Conservation (phyloP, 2,329 filamentous ascomycete genomes). For the Aspergillus fumigatus region DNA sequence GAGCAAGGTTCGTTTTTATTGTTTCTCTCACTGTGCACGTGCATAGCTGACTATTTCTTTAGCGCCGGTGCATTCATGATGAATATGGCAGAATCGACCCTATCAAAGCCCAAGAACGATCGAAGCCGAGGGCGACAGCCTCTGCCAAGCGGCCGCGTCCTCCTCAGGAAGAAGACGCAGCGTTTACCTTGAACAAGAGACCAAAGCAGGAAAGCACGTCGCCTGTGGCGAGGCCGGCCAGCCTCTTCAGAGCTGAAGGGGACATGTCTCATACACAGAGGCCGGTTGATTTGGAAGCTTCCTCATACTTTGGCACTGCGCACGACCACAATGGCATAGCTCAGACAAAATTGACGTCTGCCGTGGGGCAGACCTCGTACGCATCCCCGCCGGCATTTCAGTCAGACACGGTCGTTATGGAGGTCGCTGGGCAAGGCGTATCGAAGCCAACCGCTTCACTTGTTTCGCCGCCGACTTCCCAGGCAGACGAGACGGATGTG, state of each 20-base stretch:
- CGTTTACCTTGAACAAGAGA: slow-evolving; percentile 24
- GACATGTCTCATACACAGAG: slow-evolving; percentile 12
- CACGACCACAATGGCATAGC: slow-evolving; percentile 7
- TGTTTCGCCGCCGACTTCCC: slow-evolving; percentile 43
- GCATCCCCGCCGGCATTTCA: slow-evolving; percentile 37
- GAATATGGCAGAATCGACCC: slow-evolving; percentile 61
- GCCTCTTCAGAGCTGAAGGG: slow-evolving; percentile 17
- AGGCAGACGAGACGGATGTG: slow-evolving; percentile 39
- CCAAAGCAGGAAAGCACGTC: slow-evolving; percentile 33
- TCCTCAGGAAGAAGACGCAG: slow-evolving; percentile 37
- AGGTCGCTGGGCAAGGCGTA: slow-evolving; percentile 22
- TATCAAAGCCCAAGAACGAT: slow-evolving; percentile 58
- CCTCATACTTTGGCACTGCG: slow-evolving; percentile 5
- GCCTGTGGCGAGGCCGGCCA: slow-evolving; percentile 19
- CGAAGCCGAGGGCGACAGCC: slow-evolving; percentile 55
- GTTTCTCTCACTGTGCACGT: slow-evolving; percentile 1
- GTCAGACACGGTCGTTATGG: slow-evolving; percentile 27
- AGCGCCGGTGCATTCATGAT: slow-evolving; percentile 65
- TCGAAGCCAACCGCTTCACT: slow-evolving; percentile 34
- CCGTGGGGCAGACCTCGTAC: slow-evolving; percentile 26
- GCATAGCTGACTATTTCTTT: slow-evolving; percentile 16
- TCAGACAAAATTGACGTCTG: slow-evolving; percentile 10
- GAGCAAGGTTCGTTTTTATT: slow-evolving; percentile 53
- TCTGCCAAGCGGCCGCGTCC: slow-evolving; percentile 51
- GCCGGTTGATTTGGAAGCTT: slow-evolving; percentile 5